Evolutionary conservation across 305 asterid species (phyloP), one percentile per base, ranked within the genome.

Genomic region (Fraxinus floribunda): DNA sequence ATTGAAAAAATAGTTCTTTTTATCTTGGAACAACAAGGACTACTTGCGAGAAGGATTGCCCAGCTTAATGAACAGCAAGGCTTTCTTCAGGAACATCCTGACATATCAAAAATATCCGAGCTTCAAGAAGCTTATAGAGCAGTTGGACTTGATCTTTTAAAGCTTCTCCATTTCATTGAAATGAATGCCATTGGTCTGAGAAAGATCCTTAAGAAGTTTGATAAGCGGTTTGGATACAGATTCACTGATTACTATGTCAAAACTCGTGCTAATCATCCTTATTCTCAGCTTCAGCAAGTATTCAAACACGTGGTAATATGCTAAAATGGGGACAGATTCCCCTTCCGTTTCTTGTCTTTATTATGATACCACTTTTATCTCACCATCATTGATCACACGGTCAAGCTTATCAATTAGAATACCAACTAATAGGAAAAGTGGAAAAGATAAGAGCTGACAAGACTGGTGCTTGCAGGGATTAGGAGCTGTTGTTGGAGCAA

Each of bases 401-500:
- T 46, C 68, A 71, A 62, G 76, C 76, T 35, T 74, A 78, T 20
- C 4, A 38, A 70, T 34, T 62, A 70, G 57, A n/a, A 22, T 46
- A 64, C n/a, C 32, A 0, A 22, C 77, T 39, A 32, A 36, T 20
- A 83, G 60, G 52, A 44, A 55, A 79, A 72, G 30, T 76, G 76
- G 35, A 81, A 57, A 71, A 36, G 29, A 52, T 72, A 57, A 49
- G 64, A 38, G 36, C 82, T 86, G 34, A 78, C 46, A 36, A 26
- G 75, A 64, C 49, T 79, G 77, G 81, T 86, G 82, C 77, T 81
- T 85, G 79, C 88, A 96, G 99, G 99, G 99, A 44, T 83, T 96
- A 80, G 98, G 98, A 78, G 98, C 99, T 84, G 99, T 96, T 75
- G 95, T 96, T 80, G 98, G 99, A 85, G 98, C 99, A 79, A 91